Conservation (phyloP, 495 filamentous ascomycete species). For the Tricharina praecox region DNA sequence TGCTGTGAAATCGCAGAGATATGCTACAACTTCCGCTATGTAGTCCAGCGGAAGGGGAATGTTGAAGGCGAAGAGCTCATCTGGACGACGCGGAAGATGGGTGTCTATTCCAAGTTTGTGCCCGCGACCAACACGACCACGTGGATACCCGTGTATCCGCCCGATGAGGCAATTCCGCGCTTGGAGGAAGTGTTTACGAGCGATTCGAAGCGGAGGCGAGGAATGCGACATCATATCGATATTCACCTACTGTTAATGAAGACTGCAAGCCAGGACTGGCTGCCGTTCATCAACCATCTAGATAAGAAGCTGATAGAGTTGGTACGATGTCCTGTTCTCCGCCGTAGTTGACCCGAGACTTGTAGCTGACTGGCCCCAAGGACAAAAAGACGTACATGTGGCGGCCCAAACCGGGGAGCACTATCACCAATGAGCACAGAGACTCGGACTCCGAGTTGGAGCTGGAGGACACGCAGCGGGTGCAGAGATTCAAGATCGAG, state of each 20-base stretch:
- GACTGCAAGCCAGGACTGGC: slow-evolving; percentile 19
- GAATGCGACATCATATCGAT: slow-evolving; percentile 9
- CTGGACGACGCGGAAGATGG: slow-evolving; percentile 13
- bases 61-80: neutral
- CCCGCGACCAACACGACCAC: neutral
- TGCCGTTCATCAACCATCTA: slow-evolving; percentile 18
- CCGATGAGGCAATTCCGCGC: neutral
- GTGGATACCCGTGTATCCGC: slow-evolving; percentile 13
- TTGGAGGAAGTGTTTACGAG: neutral
- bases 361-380: slow-evolving; percentile 3
- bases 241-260: slow-evolving; percentile 15
- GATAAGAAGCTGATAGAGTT: slow-evolving; percentile 12
- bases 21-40: neutral
- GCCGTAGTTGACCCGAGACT: too few relatives aligned
- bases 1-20: neutral
- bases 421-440: neutral
- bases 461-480: slow-evolving; percentile 8
- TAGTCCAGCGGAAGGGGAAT: neutral
- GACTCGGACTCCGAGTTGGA: slow-evolving; percentile 6
- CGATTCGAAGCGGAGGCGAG: neutral
- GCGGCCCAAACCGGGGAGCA: slow-evolving; percentile 1
- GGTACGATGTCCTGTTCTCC: too few relatives aligned
- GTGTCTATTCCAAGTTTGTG: slow-evolving; percentile 11
- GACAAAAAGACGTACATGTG: slow-evolving; percentile 4
- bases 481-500: slow-evolving; percentile 9